Percentiles rank a stretch among this genome's conserved stretches.
phyloP scores from a whole-genome alignment of 495 filamentous ascomycete species.

The Venustampulla echinocandica region DNA sequence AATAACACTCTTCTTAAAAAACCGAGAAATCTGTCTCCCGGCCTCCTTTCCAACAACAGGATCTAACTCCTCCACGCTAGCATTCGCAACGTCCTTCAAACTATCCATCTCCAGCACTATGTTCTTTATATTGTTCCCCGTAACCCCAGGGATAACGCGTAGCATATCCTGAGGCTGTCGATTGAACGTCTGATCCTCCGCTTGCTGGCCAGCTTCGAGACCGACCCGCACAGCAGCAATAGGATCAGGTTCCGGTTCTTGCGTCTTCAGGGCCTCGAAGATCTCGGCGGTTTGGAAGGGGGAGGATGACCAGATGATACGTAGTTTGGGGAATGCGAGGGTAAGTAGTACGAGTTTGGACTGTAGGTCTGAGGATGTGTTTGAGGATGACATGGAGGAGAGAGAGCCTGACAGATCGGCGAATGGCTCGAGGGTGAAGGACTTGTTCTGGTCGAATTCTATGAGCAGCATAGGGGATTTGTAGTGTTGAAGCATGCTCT shows the following conservation, averaged over 20 bases:
- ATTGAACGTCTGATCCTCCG: conserved; percentile 50
- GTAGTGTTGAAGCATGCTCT: conserved; percentile 92
- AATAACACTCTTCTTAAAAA: conserved; percentile 75
- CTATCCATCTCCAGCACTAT: conserved; percentile 66
- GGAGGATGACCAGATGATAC: conserved; percentile 86
- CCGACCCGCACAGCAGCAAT: conserved; percentile 77
- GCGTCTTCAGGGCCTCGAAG: conserved; percentile 85
- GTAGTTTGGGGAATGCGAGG: conserved; percentile 80
- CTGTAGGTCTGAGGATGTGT: conserved; percentile 66
- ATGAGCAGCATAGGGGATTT: conserved; percentile 85
- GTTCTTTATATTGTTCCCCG: conserved; percentile 59
- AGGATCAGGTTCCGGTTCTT: conserved; percentile 83
- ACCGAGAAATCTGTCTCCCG: conserved; percentile 65
- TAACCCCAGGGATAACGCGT: conserved; percentile 77
- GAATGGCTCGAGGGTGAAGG: conserved; percentile 92
- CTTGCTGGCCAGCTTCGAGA: conserved; percentile 50
- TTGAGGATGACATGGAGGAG: conserved; percentile 45
- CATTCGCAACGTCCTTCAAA: conserved; percentile 78
- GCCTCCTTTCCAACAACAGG: conserved; percentile 71
- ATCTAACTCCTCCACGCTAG: conserved; percentile 63
- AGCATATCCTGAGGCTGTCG: conserved; percentile 77
- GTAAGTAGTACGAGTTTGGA: conserved; percentile 88
- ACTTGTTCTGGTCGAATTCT: conserved; percentile 96
- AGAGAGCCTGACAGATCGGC: conserved; percentile 66
- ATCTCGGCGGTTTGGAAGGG: conserved; percentile 98